Conservation (phyloP, 768 basidiomycete genomes). For the Tricholoma sp. region DNA sequence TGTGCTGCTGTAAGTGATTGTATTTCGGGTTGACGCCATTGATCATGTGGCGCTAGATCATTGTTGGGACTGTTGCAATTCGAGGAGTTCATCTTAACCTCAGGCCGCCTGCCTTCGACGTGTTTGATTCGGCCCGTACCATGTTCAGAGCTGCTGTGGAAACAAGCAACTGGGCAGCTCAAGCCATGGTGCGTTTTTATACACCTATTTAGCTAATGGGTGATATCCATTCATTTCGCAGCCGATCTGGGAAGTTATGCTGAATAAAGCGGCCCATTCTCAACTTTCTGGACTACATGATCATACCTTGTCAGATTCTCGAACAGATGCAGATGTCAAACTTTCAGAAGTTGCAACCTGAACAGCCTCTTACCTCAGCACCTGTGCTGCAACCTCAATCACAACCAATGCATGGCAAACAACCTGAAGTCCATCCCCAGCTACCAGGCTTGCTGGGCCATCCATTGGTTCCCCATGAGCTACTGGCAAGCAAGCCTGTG, state of each 20-base stretch:
- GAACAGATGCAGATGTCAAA: conserved; percentile 26
- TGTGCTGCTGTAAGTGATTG: conserved; percentile 41
- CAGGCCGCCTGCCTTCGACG: conserved; percentile 38
- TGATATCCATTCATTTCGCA: conserved; percentile 13
- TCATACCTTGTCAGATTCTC: conserved; percentile 13
- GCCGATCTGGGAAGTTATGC: conserved; percentile 43
- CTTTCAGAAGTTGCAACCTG: conserved; percentile 27
- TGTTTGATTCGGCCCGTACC: conserved; percentile 42
- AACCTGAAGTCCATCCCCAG: not conserved
- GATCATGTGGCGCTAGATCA: conserved; percentile 29
- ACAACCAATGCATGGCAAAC: too few relatives aligned
- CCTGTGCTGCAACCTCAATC: not conserved
- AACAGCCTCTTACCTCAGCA: not conserved
- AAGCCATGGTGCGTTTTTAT: conserved; percentile 36
- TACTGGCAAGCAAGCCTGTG: not conserved
- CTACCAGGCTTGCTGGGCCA: not conserved
- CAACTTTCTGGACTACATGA: conserved; percentile 9
- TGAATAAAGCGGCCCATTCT: conserved; percentile 33
- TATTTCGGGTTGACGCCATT: not conserved
- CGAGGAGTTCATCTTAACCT: conserved; percentile 38
- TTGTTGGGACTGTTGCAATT: conserved; percentile 51
- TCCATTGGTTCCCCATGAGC: not conserved
- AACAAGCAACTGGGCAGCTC: conserved; percentile 42
- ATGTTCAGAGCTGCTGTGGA: conserved; percentile 41
- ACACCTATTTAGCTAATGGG: not conserved